phyloP scores from a whole-genome alignment of 2,329 filamentous ascomycete genomes.

The Venturia effusa region DNA sequence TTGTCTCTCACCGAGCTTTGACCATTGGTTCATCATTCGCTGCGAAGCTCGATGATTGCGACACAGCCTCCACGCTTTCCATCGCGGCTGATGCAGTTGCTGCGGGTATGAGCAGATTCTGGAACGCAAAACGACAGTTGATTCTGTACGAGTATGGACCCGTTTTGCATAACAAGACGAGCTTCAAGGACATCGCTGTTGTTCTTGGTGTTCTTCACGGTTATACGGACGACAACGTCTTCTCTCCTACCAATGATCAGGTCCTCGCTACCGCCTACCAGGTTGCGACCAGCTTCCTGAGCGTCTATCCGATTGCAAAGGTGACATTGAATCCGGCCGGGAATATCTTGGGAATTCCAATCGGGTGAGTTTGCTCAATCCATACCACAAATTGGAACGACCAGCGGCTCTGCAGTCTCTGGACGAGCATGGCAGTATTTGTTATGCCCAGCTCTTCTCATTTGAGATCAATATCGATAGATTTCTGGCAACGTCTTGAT shows the following conservation, averaged over 20 bases:
- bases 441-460: no score
- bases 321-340: constrained; percentile 18
- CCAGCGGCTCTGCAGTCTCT: no score
- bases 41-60: constrained; percentile 18
- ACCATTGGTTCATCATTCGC: constrained; percentile 24
- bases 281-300: constrained; percentile 20
- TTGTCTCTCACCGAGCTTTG: constrained; percentile 26
- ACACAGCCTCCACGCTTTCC: constrained; percentile 18
- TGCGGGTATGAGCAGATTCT: constrained; percentile 20
- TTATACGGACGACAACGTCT: constrained; percentile 21
- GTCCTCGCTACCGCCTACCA: constrained; percentile 20
- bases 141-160: constrained; percentile 24
- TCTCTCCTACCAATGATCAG: constrained; percentile 22
- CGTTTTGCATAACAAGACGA: constrained; percentile 20
- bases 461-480: no score
- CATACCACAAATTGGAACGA: no score
- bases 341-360: constrained; percentile 20
- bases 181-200: constrained; percentile 24
- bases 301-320: constrained; percentile 19
- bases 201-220: constrained; percentile 23
- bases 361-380: constrained; percentile 15
- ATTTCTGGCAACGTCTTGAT: no score
- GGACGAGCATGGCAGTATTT: no score
- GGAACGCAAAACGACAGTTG: constrained; percentile 20
- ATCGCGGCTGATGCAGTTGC: constrained; percentile 18